Percentiles rank a stretch among this genome's conserved stretches.
These are phyloP conservation scores for Calocybe gambosa DNA, from an alignment of 1,284 basidiomycete genomes.

Conservation along the genomic window DNA sequence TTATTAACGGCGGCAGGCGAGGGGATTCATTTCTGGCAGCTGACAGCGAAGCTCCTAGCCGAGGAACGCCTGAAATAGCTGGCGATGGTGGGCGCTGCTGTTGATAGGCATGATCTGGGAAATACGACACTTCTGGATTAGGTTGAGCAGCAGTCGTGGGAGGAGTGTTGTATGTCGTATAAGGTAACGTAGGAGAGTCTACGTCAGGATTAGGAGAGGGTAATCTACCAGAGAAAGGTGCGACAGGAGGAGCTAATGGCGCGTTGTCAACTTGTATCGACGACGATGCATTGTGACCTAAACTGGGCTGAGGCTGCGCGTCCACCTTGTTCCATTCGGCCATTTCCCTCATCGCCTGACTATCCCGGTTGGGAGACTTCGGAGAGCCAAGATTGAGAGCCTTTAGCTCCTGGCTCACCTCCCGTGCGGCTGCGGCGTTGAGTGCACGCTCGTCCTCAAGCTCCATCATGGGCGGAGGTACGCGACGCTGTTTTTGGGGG, in stretches of 20 bases:
- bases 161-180: constrained; percentile 14
- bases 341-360: too few relatives aligned
- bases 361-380: neutral
- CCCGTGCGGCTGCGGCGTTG: constrained; percentile 61
- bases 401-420: constrained; percentile 60
- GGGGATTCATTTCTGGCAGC: constrained; percentile 2
- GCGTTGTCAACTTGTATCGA: neutral
- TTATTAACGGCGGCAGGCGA: constrained; percentile 14
- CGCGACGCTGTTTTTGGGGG: constrained; percentile 21
- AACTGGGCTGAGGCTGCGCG: too few relatives aligned
- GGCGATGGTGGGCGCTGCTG: constrained; percentile 7
- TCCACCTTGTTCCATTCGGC: too few relatives aligned
- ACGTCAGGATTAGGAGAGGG: constrained; percentile 23
- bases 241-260: constrained; percentile 24
- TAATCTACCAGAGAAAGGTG: constrained; percentile 23
- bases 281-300: neutral
- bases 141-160: constrained; percentile 9
- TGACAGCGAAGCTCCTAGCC: constrained; percentile 1
- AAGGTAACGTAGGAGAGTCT: constrained; percentile 13
- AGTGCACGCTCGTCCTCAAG: constrained; percentile 38
- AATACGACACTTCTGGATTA: constrained; percentile 6
- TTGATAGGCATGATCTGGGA: constrained; percentile 4
- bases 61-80: constrained; percentile 4
- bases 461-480: constrained; percentile 31
- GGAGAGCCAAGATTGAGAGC: constrained; percentile 44